A percentile compares a stretch with the other conserved stretches of the same genome.
These are phyloP conservation scores for Aleurites moluccanus DNA, from an alignment of 441 rosid species.

Conservation along the genomic window DNA sequence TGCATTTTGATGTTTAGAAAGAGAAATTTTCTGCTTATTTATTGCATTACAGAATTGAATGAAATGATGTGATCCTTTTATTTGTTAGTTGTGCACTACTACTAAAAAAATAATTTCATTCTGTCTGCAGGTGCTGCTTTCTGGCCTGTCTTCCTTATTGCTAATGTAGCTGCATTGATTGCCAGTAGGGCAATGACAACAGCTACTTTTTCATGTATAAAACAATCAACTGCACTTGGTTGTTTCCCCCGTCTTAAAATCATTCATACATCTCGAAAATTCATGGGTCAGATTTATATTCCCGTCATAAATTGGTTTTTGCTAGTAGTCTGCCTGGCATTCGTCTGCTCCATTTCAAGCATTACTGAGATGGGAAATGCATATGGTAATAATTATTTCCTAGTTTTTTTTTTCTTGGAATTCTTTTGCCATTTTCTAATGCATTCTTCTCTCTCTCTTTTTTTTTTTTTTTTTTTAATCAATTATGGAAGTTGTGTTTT, in stretches of 20 bases:
- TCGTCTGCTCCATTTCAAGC: slow-evolving; percentile 79
- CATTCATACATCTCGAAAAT: slow-evolving; percentile 93
- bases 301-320: slow-evolving; percentile 98
- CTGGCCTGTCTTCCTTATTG: slow-evolving; percentile 83
- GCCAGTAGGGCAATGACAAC: slow-evolving; percentile 98
- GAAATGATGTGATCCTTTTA: neutral
- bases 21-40: neutral
- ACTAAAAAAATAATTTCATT: neutral
- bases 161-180: slow-evolving; percentile 89
- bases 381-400: slow-evolving; percentile 61
- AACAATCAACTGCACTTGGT: slow-evolving; percentile 93
- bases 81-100: slow-evolving; percentile 9
- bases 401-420: neutral
- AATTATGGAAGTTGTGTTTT: neutral
- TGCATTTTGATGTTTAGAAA: neutral
- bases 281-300: slow-evolving; percentile 98
- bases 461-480: neutral
- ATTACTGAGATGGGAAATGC: slow-evolving; percentile 94
- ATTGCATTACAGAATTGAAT: slow-evolving; percentile 8
- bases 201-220: slow-evolving; percentile 96
- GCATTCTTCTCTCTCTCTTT: neutral
- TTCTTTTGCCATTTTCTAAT: neutral
- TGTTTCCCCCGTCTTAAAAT: slow-evolving; percentile 98
- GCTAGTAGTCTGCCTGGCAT: slow-evolving; percentile 74
- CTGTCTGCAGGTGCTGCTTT: slow-evolving; percentile 61